phyloP scores from a whole-genome alignment of 306 rosid genomes.

The Dicorynia guianensis region DNA sequence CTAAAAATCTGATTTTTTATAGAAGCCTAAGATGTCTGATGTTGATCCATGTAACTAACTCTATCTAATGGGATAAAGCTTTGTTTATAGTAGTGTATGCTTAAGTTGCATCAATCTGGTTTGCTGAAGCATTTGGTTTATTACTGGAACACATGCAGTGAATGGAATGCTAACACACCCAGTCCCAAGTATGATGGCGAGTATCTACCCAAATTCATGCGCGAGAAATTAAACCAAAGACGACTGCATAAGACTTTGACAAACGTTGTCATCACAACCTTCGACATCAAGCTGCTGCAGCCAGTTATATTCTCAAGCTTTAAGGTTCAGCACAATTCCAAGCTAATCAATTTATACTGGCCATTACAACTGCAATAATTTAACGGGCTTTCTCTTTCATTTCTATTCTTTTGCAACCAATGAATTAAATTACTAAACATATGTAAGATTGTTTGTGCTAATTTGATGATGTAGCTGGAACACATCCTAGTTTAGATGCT shows the following conservation, averaged over 20 bases:
- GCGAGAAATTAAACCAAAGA: slow-evolving; percentile 4
- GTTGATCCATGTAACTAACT: no score
- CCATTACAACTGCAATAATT: no score
- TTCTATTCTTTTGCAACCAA: no score
- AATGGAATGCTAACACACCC: not conserved
- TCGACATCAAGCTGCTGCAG: slow-evolving; percentile 25
- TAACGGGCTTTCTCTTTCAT: no score
- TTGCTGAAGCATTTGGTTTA: no score
- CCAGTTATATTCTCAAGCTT: slow-evolving; percentile 44
- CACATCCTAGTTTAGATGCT: slow-evolving; percentile 15
- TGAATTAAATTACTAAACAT: no score
- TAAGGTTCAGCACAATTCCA: slow-evolving; percentile 24
- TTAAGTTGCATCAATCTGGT: no score
- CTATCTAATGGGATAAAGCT: no score
- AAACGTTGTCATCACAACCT: slow-evolving; percentile 46
- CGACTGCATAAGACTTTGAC: slow-evolving; percentile 38
- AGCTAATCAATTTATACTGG: no score
- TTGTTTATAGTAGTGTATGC: no score
- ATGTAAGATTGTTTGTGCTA: not conserved
- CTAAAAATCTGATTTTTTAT: no score
- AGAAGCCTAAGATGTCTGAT: no score
- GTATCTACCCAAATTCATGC: slow-evolving; percentile 9
- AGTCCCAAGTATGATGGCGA: slow-evolving; percentile 38
- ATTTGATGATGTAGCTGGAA: slow-evolving; percentile 38
- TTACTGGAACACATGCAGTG: slow-evolving; percentile 1